Conservation (phyloP, 805 yeast genomes). For the Kluyveromyces nonfermentans region DNA sequence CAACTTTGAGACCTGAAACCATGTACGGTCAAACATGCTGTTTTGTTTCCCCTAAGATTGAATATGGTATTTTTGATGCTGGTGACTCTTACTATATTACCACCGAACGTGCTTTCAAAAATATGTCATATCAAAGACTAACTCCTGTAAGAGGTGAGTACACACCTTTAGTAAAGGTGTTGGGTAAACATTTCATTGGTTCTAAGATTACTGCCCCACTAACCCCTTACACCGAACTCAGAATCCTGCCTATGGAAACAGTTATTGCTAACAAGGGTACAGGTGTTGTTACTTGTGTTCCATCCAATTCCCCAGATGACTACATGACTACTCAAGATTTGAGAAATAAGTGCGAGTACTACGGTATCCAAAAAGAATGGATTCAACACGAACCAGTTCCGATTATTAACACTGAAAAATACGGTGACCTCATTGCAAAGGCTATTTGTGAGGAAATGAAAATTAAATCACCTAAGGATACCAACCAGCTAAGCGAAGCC, state of each 20-base stretch:
- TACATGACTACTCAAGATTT: constrained; percentile 78
- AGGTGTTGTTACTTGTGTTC: constrained; percentile 98
- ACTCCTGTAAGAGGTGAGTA: constrained; percentile 83
- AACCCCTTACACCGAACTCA: constrained; percentile 55
- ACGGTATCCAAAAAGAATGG: constrained; percentile 81
- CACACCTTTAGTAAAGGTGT: constrained; percentile 46
- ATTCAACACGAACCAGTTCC: constrained; percentile 64
- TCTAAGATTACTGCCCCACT: constrained; percentile 81
- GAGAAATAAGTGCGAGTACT: constrained; percentile 82
- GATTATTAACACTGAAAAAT: constrained; percentile 69
- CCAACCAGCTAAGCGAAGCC: constrained; percentile 78
- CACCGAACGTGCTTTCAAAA: constrained; percentile 92
- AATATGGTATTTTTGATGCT: constrained; percentile 84
- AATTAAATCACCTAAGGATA: constrained; percentile 90
- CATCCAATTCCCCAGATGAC: constrained; percentile 98
- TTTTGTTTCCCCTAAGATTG: constrained; percentile 91
- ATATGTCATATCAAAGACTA: constrained; percentile 91
- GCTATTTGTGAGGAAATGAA: constrained; percentile 74
- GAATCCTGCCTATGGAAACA: constrained; percentile 96
- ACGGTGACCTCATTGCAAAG: constrained; percentile 86
- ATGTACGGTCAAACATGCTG: constrained; percentile 99
- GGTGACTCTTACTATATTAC: constrained; percentile 70
- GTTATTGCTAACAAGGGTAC: constrained; percentile 94
- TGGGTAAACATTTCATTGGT: constrained; percentile 74
- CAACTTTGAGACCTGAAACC: constrained; percentile 96